These are phyloP conservation scores for Beauveria asiatica DNA, from an alignment of 2,329 filamentous ascomycete genomes.

Conservation along the genomic window DNA sequence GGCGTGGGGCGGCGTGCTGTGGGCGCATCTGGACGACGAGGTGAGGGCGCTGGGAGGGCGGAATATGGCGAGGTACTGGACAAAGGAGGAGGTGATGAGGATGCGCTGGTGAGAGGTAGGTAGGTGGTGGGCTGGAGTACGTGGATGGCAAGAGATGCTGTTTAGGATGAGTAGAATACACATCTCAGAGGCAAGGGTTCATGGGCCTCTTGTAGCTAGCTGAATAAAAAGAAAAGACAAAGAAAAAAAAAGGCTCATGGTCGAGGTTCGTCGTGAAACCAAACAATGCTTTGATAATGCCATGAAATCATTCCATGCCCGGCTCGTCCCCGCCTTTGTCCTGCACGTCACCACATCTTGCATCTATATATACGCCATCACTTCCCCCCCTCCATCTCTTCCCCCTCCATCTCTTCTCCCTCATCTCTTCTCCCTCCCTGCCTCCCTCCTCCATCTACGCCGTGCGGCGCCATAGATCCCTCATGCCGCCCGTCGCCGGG, in stretches of 20 bases:
- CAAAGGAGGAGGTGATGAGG: conserved; percentile 59
- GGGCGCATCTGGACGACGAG: conserved; percentile 79
- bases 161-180: not conserved
- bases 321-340: not conserved
- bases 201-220: not conserved
- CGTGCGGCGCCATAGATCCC: conserved; percentile 35
- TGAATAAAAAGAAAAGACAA: not conserved
- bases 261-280: not conserved
- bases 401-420: not conserved
- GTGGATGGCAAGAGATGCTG: not conserved
- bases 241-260: not conserved
- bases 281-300: not conserved
- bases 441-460: conserved; percentile 14
- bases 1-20: conserved; percentile 67
- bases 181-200: not conserved
- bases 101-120: conserved; percentile 53
- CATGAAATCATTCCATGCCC: not conserved
- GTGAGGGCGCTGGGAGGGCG: conserved; percentile 70
- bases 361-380: not conserved
- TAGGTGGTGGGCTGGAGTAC: too few species aligned
- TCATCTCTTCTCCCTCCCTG: not conserved
- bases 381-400: not conserved
- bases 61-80: conserved; percentile 84
- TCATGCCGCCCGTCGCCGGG: conserved; percentile 36
- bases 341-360: not conserved